These are phyloP conservation scores for Lactarius indigo DNA, from an alignment of 768 basidiomycete genomes.

Conservation along the genomic window DNA sequence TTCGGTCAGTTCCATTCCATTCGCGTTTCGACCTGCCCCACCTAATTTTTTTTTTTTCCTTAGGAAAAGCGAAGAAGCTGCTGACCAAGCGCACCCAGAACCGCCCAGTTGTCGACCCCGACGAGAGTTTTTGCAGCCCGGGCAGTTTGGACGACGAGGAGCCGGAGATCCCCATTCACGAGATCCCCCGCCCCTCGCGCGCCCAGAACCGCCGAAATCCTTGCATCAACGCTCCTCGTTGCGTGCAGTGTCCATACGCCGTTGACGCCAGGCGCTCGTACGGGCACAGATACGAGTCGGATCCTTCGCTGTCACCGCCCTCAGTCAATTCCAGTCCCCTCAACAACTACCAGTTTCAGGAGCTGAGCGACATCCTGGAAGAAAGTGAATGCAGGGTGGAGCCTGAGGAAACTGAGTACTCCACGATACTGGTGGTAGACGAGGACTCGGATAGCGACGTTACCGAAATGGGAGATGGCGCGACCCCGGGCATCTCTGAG, in stretches of 20 bases:
- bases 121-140: background rate
- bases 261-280: background rate
- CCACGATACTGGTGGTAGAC: background rate
- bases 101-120: background rate
- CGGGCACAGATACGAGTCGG: background rate
- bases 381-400: background rate
- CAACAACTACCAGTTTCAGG: background rate
- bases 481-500: too few species aligned
- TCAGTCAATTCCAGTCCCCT: background rate
- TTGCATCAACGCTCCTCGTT: background rate
- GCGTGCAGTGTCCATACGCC: background rate
- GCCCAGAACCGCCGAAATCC: background rate
- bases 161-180: background rate
- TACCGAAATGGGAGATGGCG: background rate
- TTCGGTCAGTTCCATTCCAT: background rate
- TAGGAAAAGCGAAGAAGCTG: slow-evolving; percentile 4
- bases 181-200: background rate
- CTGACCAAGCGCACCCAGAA: background rate
- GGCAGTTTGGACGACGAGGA: background rate
- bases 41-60: too few species aligned
- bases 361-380: slow-evolving; percentile 5
- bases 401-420: background rate
- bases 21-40: background rate
- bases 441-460: background rate
- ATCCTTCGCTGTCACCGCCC: background rate